A percentile compares a stretch with the other conserved stretches of the same genome.
Conservation (phyloP, 2,329 filamentous ascomycete species). For the Alternaria postmessia region DNA sequence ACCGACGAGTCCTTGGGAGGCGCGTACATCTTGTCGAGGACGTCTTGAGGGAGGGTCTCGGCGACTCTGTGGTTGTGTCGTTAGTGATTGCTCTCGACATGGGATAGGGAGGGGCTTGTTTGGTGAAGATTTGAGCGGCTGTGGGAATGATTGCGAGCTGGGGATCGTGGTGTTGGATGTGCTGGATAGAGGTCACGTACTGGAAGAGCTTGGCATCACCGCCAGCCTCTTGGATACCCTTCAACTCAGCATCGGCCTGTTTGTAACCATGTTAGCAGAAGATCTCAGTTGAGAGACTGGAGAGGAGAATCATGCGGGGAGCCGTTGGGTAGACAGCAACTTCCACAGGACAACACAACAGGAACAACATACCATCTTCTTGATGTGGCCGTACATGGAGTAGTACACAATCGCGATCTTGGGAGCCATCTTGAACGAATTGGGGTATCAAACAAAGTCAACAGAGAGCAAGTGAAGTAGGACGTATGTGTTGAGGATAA, state of each 20-base stretch:
- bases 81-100: neutral
- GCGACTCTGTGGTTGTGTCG: constrained; percentile 63
- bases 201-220: constrained; percentile 84
- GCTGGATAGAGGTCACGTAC: constrained; percentile 54
- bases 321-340: neutral
- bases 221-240: constrained; percentile 86
- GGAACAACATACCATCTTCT: constrained; percentile 39
- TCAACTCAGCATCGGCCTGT: constrained; percentile 90
- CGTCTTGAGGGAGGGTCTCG: constrained; percentile 86
- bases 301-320: neutral
- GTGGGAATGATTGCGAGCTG: neutral
- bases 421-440: constrained; percentile 72
- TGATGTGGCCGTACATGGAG: constrained; percentile 50
- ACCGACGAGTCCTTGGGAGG: constrained; percentile 76
- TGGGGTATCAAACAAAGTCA: constrained; percentile 23
- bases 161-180: neutral
- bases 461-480: neutral
- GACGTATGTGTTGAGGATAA: neutral
- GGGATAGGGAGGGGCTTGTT: too few species aligned
- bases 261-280: neutral
- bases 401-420: constrained; percentile 88
- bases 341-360: neutral
- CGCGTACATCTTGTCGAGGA: constrained; percentile 90
- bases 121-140: too few species aligned
- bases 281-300: constrained; percentile 5